A percentile compares a stretch with the other conserved stretches of the same genome.
Conservation (phyloP, 2,329 filamentous ascomycete genomes). For the Chaetomiaceae sp. region DNA sequence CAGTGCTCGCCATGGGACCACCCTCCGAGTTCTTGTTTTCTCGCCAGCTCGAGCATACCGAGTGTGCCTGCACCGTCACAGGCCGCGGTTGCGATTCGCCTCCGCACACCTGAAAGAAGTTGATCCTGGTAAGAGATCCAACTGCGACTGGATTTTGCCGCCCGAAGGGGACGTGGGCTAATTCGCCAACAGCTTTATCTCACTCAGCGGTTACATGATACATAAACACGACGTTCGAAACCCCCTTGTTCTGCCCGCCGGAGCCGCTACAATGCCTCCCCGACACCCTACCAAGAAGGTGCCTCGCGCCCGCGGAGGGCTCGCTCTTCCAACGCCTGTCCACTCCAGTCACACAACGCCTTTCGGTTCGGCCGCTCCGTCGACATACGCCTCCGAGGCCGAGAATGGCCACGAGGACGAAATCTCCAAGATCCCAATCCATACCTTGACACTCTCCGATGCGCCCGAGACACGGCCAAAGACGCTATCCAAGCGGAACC, state of each 20-base stretch:
- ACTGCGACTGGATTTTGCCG: no score
- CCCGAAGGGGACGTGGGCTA: no score
- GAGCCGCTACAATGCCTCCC: conserved; percentile 22
- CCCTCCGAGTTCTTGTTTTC: conserved; percentile 43
- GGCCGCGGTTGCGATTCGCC: not conserved
- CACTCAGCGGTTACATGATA: no score
- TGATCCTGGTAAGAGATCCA: not conserved
- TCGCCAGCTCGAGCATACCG: conserved; percentile 22
- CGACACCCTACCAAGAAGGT: conserved; percentile 28
- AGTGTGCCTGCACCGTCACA: not conserved
- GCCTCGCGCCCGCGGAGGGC: conserved; percentile 24
- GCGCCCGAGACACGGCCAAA: conserved; percentile 23
- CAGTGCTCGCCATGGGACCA: conserved; percentile 51
- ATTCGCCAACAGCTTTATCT: no score
- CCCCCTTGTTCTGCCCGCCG: not conserved
- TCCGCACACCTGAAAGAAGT: not conserved
- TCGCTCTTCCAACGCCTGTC: conserved; percentile 29
- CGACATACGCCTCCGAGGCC: conserved; percentile 35
- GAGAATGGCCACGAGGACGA: conserved; percentile 38
- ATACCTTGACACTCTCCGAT: conserved; percentile 40
- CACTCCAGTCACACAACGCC: conserved; percentile 34
- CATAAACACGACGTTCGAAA: no score
- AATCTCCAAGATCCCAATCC: conserved; percentile 38
- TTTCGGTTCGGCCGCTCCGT: conserved; percentile 34
- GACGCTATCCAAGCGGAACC: conserved; percentile 11